A percentile compares a stretch with the other conserved stretches of the same genome.
Evolutionary conservation across 371 early-diverging fungal genomes (phyloP).

Genomic region (Apophysomyces variabilis): DNA sequence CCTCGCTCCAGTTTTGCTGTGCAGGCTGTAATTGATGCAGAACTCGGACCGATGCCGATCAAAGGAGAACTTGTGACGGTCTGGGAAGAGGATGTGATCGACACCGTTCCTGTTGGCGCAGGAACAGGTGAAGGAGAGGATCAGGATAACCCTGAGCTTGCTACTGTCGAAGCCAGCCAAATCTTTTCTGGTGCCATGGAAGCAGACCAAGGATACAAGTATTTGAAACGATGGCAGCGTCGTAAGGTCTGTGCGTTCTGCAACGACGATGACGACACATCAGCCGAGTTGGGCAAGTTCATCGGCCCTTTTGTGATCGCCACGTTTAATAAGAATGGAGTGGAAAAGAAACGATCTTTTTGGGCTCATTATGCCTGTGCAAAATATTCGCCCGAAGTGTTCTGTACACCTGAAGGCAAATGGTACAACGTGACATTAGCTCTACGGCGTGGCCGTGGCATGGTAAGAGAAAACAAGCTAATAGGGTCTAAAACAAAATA

Average conservation of each 20-base stretch:
- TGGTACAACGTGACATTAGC: slow-evolving; percentile 91
- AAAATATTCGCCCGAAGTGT: slow-evolving; percentile 84
- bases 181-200: slow-evolving; percentile 46
- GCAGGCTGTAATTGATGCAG: slow-evolving; percentile 63
- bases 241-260: slow-evolving; percentile 77
- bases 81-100: slow-evolving; percentile 68
- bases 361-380: slow-evolving; percentile 92
- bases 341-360: slow-evolving; percentile 62
- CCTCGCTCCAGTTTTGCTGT: slow-evolving; percentile 80
- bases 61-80: slow-evolving; percentile 65
- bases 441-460: slow-evolving; percentile 73
- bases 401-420: slow-evolving; percentile 64
- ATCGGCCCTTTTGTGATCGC: slow-evolving; percentile 63
- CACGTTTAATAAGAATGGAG: slow-evolving; percentile 48
- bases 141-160: not conserved
- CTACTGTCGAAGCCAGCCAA: slow-evolving; percentile 37
- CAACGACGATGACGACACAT: slow-evolving; percentile 70
- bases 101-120: slow-evolving; percentile 19
- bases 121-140: not conserved
- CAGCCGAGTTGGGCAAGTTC: slow-evolving; percentile 59
- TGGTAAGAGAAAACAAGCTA: slow-evolving; percentile 45
- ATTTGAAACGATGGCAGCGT: slow-evolving; percentile 54
- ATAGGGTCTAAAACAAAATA: not conserved
- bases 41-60: slow-evolving; percentile 52
- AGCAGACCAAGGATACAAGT: slow-evolving; percentile 50